These are phyloP conservation scores for Lepiota brunneoincarnata DNA, from an alignment of 768 basidiomycete species.

Conservation along the genomic window DNA sequence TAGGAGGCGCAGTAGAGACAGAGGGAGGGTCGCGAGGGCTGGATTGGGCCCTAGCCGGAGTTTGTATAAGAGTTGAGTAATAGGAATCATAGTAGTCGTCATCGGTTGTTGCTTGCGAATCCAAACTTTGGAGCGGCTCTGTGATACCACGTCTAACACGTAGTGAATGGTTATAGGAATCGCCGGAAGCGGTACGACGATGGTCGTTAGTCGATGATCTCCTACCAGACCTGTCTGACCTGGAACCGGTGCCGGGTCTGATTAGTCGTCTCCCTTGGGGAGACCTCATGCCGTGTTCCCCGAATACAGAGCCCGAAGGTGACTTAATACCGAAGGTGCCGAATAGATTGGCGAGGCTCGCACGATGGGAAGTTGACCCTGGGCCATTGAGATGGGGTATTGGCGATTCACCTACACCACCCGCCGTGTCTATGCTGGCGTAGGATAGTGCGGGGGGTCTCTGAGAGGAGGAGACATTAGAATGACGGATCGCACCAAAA, in stretches of 20 bases:
- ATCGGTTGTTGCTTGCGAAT: conserved; percentile 20
- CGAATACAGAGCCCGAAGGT: background rate
- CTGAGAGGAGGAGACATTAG: conserved; percentile 31
- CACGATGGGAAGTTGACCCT: conserved; percentile 31
- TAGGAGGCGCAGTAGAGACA: conserved; percentile 2
- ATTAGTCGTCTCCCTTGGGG: background rate
- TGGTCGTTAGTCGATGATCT: conserved; percentile 1
- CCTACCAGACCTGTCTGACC: background rate
- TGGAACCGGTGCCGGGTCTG: background rate
- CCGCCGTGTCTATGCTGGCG: conserved; percentile 43
- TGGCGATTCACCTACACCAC: conserved; percentile 70
- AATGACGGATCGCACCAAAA: conserved; percentile 28
- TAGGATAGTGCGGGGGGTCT: conserved; percentile 37
- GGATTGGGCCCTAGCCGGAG: conserved; percentile 10
- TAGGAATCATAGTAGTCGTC: conserved; percentile 54
- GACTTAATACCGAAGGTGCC: conserved; percentile 35
- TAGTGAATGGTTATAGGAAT: background rate
- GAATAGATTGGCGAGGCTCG: conserved; percentile 55
- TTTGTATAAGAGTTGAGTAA: conserved; percentile 37
- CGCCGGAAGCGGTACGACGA: conserved; percentile 9
- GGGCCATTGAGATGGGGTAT: conserved; percentile 31
- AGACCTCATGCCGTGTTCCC: background rate
- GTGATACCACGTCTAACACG: background rate
- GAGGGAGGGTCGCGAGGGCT: conserved; percentile 12
- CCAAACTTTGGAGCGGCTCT: conserved; percentile 15